Evolutionary conservation across 2,329 filamentous ascomycete genomes (phyloP), one percentile per base, ranked within the genome.

Genomic region (Clonostachys solani): DNA sequence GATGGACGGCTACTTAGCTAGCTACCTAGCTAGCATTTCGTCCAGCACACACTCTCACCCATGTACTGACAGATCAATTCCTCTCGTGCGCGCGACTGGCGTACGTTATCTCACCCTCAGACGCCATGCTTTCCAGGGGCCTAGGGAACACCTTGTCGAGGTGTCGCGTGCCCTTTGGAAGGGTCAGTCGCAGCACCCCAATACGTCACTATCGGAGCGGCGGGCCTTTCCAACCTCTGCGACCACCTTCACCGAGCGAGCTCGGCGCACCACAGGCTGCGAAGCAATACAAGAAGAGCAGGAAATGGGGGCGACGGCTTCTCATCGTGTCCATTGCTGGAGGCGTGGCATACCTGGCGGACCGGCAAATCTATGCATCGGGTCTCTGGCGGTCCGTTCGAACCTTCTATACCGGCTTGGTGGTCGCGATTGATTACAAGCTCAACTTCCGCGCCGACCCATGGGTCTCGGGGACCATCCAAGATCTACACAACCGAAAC

Each of bases 361-460:
- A 99, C 67, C 78, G 67, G 13, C 78, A 86, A 53, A 75, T 88
- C 60, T 95, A 94, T 66, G 89, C 90, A 44, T 86, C 88, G 1
- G 86, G 89, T 12, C 70, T 96, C 23, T 82, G 79, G 36, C 87
- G 94, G 47, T 92, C 88, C 19, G 66, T 87, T 40, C 86, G 87
- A 40, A 96, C 94, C 0, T 96, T 97, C 64, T 77, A 78, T 38
- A 82, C 82, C 4, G 92, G 91, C 8, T 71, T 95, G 12, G 61
- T 92, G 42, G 87, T 95, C 15, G 92, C 92, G 1, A 60, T 92
- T 19, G 94, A 99, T 71, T 97, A 99, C 74, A 97, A 96, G 71
- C 74, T 97, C 65, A 97, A 99, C 68, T 99, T 99, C 67, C 82
- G 89, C 6, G 78, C 88, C 6, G 73, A 90, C 54, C 92, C 92